Evolutionary conservation across 2,329 filamentous ascomycete species (phyloP).

Genomic region (Dendryphion nanum): DNA sequence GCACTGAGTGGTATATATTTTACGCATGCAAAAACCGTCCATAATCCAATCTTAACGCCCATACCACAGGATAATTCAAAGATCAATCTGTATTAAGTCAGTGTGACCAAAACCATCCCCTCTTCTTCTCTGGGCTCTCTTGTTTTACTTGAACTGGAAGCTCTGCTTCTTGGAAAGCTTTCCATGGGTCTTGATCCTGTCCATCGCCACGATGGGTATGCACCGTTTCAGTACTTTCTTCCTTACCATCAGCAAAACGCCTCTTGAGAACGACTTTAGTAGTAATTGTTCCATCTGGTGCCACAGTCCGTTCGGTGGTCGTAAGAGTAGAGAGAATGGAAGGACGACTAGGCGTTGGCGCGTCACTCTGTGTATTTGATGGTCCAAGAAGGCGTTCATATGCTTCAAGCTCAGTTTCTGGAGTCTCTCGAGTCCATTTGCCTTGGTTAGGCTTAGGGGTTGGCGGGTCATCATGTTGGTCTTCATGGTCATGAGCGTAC

Average conservation of each 20-base stretch:
- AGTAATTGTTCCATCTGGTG: conserved; percentile 57
- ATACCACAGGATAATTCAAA: too few species aligned
- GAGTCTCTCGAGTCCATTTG: conserved; percentile 5
- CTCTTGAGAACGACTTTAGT: conserved; percentile 59
- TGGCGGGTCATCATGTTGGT: conserved; percentile 35
- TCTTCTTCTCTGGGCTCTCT: conserved; percentile 12
- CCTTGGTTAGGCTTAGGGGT: conserved; percentile 18
- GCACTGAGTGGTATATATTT: too few species aligned
- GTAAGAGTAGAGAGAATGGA: conserved; percentile 56
- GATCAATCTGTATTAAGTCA: too few species aligned
- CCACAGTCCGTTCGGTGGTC: conserved; percentile 54
- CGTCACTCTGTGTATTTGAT: not conserved
- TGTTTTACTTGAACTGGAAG: conserved; percentile 1
- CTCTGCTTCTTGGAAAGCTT: conserved; percentile 10
- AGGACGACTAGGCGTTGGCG: not conserved
- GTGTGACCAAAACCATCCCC: conserved; percentile 35
- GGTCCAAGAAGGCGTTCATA: conserved; percentile 51
- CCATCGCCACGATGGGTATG: conserved; percentile 41
- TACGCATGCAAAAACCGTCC: too few species aligned
- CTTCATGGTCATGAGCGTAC: conserved; percentile 30
- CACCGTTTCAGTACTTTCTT: conserved; percentile 57
- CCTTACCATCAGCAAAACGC: conserved; percentile 59
- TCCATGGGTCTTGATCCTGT: conserved; percentile 12
- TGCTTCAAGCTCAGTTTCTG: conserved; percentile 51
- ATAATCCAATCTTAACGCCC: too few species aligned